Base-by-base conservation (phyloP, 2,329 filamentous ascomycete genomes). In the Onygena corvina region DNA sequence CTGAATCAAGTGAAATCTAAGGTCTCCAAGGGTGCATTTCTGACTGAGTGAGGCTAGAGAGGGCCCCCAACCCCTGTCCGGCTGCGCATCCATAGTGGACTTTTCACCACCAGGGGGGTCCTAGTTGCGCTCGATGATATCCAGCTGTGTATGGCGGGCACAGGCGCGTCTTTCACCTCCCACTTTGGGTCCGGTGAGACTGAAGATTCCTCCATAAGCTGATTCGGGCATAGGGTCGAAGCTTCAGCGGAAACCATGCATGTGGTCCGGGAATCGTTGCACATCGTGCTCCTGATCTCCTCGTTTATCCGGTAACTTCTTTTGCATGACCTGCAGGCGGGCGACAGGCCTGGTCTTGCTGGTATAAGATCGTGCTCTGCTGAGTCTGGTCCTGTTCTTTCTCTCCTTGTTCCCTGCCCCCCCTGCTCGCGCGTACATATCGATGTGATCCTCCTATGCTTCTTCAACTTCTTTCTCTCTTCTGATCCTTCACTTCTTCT, bases 141-240 rank as follows among this genome's bases (percentile, higher is more conserved):
- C n/a, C n/a, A n/a, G n/a, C n/a, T n/a, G n/a, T n/a, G n/a, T n/a
- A n/a, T n/a, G n/a, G n/a, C n/a, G n/a, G n/a, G n/a, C n/a, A n/a
- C n/a, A n/a, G n/a, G n/a, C n/a, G n/a, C n/a, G n/a, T n/a, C n/a
- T n/a, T n/a, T n/a, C n/a, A n/a, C n/a, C n/a, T n/a, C n/a, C n/a
- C n/a, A n/a, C n/a, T n/a, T n/a, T n/a, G n/a, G 36, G 36, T 42
- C 36, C 36, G 36, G 16, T 23, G 36, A 42, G 27, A 20, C 36
- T 25, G 36, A 42, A 23, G 21, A 42, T 25, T 23, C 36, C 21
- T 42, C 8, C 21, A 11, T 12, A n/a, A 9, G 36, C 20, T 23
- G 27, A 25, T 25, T 14, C 11, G 25, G n/a, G 21, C 21, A 42
- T n/a, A 8, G 21, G n/a, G 36, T 23, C 21, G 23, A 42, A 6